Conservation (phyloP, 768 basidiomycete genomes). For the Lyophyllum atratum region DNA sequence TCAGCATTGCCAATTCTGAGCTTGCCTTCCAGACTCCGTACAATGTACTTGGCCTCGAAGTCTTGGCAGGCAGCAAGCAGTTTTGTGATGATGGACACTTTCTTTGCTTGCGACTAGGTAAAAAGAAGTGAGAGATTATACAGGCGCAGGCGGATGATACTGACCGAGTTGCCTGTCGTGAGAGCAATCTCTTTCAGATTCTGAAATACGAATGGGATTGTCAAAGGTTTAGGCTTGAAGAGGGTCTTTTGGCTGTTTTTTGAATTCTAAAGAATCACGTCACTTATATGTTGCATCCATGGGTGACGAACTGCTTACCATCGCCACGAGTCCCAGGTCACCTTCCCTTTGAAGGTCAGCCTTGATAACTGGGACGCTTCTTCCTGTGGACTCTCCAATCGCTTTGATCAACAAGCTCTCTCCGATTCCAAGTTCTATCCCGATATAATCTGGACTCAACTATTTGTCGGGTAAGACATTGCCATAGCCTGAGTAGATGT, state of each 20-base stretch:
- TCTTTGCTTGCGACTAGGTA: slow-evolving; percentile 95
- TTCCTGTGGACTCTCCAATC: slow-evolving; percentile 93
- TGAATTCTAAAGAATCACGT: slow-evolving; percentile 62
- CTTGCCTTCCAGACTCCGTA: slow-evolving; percentile 95
- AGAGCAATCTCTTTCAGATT: slow-evolving; percentile 89
- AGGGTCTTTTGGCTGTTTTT: slow-evolving; percentile 91
- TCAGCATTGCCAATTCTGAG: slow-evolving; percentile 97
- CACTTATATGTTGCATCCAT: slow-evolving; percentile 1
- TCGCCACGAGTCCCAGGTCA: slow-evolving; percentile 95
- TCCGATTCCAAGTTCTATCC: slow-evolving; percentile 94
- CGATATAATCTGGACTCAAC: slow-evolving; percentile 94
- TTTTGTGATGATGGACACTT: slow-evolving; percentile 93
- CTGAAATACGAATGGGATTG: slow-evolving; percentile 87
- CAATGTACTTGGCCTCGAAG: slow-evolving; percentile 93
- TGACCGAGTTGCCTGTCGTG: slow-evolving; percentile 78
- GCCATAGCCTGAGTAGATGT: background rate
- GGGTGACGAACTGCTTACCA: slow-evolving; percentile 49
- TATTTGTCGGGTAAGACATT: slow-evolving; percentile 31
- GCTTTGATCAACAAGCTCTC: slow-evolving; percentile 94
- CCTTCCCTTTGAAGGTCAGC: slow-evolving; percentile 93
- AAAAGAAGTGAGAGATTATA: slow-evolving; percentile 5
- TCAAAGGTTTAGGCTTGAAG: slow-evolving; percentile 92
- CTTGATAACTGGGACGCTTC: slow-evolving; percentile 80
- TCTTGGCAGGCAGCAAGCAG: slow-evolving; percentile 91
- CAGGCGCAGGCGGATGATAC: background rate